Evolutionary conservation across 148 eudicot genomes (phyloP), one percentile per base, ranked within the genome.

Genomic region (Vaccinium vitisidaea): DNA sequence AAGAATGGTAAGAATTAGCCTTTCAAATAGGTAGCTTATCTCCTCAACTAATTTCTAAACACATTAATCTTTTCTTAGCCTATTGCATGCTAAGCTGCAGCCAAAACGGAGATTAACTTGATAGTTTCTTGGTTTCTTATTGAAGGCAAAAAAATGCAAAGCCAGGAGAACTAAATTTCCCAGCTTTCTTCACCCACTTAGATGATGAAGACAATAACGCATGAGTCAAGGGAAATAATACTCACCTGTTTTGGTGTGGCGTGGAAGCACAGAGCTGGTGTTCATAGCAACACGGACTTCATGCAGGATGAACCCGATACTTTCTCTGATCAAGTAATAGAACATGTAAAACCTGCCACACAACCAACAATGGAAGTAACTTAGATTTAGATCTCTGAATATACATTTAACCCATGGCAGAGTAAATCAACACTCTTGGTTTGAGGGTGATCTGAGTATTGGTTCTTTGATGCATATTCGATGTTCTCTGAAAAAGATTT

Each of bases 181-280:
- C 93, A 58, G 84, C 90, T 49, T 91, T 84, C 89, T 91, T 89
- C 87, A 91, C 93, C 78, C 93, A 89, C 70, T 89, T 89, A 30
- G 85, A 80, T 53, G 84, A 84, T 15, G 89, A 86, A 6, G 59
- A 86, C 12, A 15, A 32, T 9, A 39, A 16, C 39, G 21, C 49
- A 27, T 78, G 58, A 50, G 54, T 77, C 15, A 77, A 46, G 54
- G 30, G 27, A 18, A 75, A 21, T 48, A 48, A 76, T 43, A 43
- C 6, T 76, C 25, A 50, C 61, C 80, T 27, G 19, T 23, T 2
- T 50, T 53, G 39, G 61, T 7, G 2, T 12, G 80, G 43, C 15
- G 39, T 78, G 36, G 59, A 27, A 53, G 36, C 19, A 50, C 39
- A 52, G 59, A 78, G 59, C 58, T 50, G 61, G 59, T 53, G 21